Percentiles rank a stretch among this genome's conserved stretches.
phyloP scores from a whole-genome alignment of 257 asterid species.

The Solanum appendiculatum region DNA sequence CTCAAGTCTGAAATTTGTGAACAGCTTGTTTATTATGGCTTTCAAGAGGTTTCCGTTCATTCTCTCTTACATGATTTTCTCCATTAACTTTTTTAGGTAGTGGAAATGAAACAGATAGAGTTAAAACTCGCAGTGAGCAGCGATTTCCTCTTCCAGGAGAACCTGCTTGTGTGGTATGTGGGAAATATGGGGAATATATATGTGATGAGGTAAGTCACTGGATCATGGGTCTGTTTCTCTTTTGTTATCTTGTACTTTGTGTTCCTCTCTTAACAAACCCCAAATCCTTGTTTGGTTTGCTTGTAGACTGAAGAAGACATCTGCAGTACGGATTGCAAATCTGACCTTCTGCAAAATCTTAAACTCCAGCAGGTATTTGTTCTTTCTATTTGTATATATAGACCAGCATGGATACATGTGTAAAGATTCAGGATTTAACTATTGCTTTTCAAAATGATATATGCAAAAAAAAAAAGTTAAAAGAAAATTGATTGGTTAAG shows the following conservation, averaged over 20 bases:
- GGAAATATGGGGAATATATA: constrained; percentile 86
- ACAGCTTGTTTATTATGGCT: neutral
- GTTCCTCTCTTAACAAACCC: neutral
- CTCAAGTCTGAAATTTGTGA: neutral
- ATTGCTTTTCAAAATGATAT: neutral
- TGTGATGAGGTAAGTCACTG: constrained; percentile 59
- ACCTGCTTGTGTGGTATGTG: constrained; percentile 67
- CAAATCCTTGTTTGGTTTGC: constrained; percentile 3
- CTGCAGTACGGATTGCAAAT: constrained; percentile 86
- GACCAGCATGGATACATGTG: neutral
- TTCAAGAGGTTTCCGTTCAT: neutral
- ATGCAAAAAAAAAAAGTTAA: neutral
- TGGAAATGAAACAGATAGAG: constrained; percentile 26
- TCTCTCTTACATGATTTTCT: neutral
- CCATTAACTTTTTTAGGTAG: constrained; percentile 22
- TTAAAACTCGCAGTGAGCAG: constrained; percentile 58
- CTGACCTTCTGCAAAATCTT: constrained; percentile 41
- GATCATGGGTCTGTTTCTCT: neutral
- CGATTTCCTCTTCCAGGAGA: constrained; percentile 75
- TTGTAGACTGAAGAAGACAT: constrained; percentile 72
- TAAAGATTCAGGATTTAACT: neutral
- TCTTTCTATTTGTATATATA: neutral
- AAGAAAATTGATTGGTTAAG: neutral
- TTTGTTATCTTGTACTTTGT: neutral
- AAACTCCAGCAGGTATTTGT: constrained; percentile 38